Percentiles rank a stretch among this genome's conserved stretches.
Conservation (phyloP, 1,284 basidiomycete genomes). For the Tetrapyrgos nigripes region DNA sequence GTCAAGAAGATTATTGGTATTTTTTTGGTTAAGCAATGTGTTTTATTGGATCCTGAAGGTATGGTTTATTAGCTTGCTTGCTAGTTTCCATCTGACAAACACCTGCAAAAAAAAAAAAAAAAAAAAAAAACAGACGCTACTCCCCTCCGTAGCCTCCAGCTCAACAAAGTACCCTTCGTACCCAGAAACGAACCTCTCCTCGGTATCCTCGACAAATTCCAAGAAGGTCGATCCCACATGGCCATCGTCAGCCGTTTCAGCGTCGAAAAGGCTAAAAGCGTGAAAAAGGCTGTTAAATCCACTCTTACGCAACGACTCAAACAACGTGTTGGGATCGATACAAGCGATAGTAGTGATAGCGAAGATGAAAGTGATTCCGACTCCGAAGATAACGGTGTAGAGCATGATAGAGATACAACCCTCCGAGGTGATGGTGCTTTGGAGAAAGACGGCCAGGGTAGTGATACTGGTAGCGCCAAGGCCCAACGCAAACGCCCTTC, state of each 20-base stretch:
- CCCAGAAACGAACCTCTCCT: constrained; percentile 89
- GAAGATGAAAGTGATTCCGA: not conserved
- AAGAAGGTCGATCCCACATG: constrained; percentile 92
- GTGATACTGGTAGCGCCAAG: not conserved
- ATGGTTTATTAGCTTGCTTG: too few relatives aligned
- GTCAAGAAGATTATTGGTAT: constrained; percentile 83
- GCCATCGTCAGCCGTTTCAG: constrained; percentile 83
- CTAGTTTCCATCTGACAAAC: constrained; percentile 6
- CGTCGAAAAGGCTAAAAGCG: constrained; percentile 62
- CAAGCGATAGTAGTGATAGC: constrained; percentile 44
- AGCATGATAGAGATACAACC: constrained; percentile 3
- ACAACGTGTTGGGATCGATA: constrained; percentile 64
- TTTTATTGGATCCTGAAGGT: constrained; percentile 90
- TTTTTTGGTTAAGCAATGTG: constrained; percentile 86
- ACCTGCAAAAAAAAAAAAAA: too few relatives aligned
- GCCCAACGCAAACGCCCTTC: not conserved
- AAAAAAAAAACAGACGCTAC: constrained; percentile 74
- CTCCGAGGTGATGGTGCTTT: not conserved
- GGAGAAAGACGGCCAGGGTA: not conserved
- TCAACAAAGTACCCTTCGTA: constrained; percentile 88
- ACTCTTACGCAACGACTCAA: constrained; percentile 74
- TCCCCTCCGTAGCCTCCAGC: constrained; percentile 77
- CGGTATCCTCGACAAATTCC: constrained; percentile 89
- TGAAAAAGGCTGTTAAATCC: constrained; percentile 72
- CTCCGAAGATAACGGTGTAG: not conserved